Conservation (phyloP, 2,329 filamentous ascomycete genomes). For the Ramichloridium luteum region DNA sequence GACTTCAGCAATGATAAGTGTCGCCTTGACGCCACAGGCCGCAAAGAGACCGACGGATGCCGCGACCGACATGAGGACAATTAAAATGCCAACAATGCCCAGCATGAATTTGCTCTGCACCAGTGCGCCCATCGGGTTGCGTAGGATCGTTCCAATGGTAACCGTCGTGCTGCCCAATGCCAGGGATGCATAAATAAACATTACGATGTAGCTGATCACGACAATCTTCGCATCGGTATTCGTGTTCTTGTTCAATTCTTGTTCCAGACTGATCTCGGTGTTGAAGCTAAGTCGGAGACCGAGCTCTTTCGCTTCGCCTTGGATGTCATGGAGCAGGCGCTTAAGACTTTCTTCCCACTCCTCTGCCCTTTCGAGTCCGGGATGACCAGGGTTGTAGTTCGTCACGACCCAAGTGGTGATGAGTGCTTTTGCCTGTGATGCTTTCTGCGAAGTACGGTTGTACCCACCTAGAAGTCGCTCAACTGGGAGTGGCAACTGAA, state of each 20-base stretch:
- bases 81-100: slow-evolving; percentile 85
- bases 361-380: slow-evolving; percentile 59
- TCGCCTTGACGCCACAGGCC: slow-evolving; percentile 81
- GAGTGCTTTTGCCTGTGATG: slow-evolving; percentile 64
- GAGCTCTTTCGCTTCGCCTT: slow-evolving; percentile 63
- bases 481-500: slow-evolving; percentile 76
- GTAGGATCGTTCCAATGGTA: slow-evolving; percentile 61
- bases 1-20: slow-evolving; percentile 93
- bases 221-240: slow-evolving; percentile 98
- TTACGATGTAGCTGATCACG: slow-evolving; percentile 91
- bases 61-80: slow-evolving; percentile 94
- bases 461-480: slow-evolving; percentile 79
- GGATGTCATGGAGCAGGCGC: slow-evolving; percentile 59
- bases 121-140: slow-evolving; percentile 70
- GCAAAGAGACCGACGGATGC: slow-evolving; percentile 93
- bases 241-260: slow-evolving; percentile 94
- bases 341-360: slow-evolving; percentile 81
- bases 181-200: slow-evolving; percentile 95
- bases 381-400: slow-evolving; percentile 65
- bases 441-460: slow-evolving; percentile 41
- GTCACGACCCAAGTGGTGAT: slow-evolving; percentile 92
- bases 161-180: slow-evolving; percentile 81
- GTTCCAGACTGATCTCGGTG: slow-evolving; percentile 85
- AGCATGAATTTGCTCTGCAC: slow-evolving; percentile 96
- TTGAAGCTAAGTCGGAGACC: slow-evolving; percentile 86